Evolutionary conservation across 1,284 basidiomycete species (phyloP), one percentile per base, ranked within the genome.

Genomic region (Boletus sp.): DNA sequence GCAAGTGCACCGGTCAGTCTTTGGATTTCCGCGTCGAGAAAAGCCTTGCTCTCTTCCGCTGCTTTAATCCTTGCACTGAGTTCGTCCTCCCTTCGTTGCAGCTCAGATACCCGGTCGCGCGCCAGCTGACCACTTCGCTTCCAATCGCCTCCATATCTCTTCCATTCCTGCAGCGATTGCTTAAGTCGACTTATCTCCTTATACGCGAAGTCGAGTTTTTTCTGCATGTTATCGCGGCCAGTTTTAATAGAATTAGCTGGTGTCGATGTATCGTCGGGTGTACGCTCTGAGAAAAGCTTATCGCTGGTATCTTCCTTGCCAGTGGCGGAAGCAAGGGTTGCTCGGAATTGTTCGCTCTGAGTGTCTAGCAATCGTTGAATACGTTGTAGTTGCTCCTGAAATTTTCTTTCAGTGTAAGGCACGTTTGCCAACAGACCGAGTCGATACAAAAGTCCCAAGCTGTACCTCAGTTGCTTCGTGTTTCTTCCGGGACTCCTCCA

Each of bases 101-200:
- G 25, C 44, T 55, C 59, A 29, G 47, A 38, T 27, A 19, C 39
- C 20, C 63, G 59, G 19, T 4, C 19, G n/a, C 51, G 50, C 17
- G 53, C 41, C 30, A 25, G 19, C 35, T 60, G 59, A 33, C 62
- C 55, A 14, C 58, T 57, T 6, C 52, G 55, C 44, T 65, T 64
- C 59, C 63, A 62, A 1, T 64, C 52, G 10, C 30, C 48, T 32
- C 57, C 60, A 12, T 61, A 61, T 44, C 49, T 60, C 33, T 64
- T 58, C 60, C 63, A 61, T 32, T 64, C 45, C 14, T 46, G 37
- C 20, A 65, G 16, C 14, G 60, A n/a, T n/a, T 39, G 44, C 32
- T 49, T 64, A 7, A 65, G 54, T 8, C 60, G 59, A 20, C 1
- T 30, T 36, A 58, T 41, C 16, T 61, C 60, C 30, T 48, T 49